Evolutionary conservation across 164 flowering plant genomes (phyloP).

Genomic region (Hamamelis virginiana): DNA sequence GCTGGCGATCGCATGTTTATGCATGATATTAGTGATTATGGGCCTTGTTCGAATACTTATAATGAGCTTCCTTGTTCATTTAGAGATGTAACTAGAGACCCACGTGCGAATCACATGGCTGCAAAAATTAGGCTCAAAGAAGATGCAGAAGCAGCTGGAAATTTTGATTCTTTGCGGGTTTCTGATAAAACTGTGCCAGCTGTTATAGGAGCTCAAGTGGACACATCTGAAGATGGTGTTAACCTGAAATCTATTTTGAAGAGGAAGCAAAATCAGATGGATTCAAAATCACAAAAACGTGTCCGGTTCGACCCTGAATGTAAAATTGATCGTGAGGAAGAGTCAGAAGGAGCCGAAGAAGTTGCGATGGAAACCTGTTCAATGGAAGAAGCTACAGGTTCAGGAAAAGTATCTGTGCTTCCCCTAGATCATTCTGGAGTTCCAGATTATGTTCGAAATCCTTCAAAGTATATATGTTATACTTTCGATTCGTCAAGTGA

Average conservation of each 20-base stretch:
- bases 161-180: slow-evolving; percentile 28
- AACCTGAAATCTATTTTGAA: slow-evolving; percentile 70
- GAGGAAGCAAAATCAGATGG: slow-evolving; percentile 47
- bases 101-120: slow-evolving; percentile 79
- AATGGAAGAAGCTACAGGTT: slow-evolving; percentile 17
- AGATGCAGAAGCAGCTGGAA: slow-evolving; percentile 53
- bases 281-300: slow-evolving; percentile 57
- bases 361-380: slow-evolving; percentile 16
- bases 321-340: slow-evolving; percentile 18
- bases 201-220: slow-evolving; percentile 6
- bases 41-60: slow-evolving; percentile 25
- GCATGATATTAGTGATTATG: slow-evolving; percentile 53
- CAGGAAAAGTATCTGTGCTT: slow-evolving; percentile 9
- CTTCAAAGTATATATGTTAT: slow-evolving; percentile 69
- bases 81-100: slow-evolving; percentile 46
- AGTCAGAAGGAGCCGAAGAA: slow-evolving; percentile 23
- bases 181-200: slow-evolving; percentile 20
- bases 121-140: slow-evolving; percentile 69
- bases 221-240: slow-evolving; percentile 27
- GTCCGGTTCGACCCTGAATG: slow-evolving; percentile 65
- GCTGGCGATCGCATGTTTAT: slow-evolving; percentile 59
- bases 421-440: slow-evolving; percentile 34
- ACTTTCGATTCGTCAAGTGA: slow-evolving; percentile 58
- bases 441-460: slow-evolving; percentile 81
- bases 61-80: slow-evolving; percentile 49